A percentile compares a stretch with the other conserved stretches of the same genome.
These are phyloP conservation scores for Colletotrichum simmondsii DNA, from an alignment of 2,329 filamentous ascomycete genomes.

Conservation along the genomic window DNA sequence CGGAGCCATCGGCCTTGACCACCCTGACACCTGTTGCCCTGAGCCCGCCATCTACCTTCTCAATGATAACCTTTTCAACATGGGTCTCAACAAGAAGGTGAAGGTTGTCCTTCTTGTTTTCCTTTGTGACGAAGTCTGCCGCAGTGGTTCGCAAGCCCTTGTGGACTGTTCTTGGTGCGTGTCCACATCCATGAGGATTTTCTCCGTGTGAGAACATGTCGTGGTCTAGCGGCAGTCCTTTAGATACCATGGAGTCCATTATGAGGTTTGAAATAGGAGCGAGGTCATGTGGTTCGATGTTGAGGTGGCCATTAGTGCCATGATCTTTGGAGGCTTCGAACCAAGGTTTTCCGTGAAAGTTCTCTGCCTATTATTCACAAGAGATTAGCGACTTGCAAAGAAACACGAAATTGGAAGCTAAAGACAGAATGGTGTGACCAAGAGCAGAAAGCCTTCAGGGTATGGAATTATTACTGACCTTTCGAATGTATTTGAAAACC, in stretches of 20 bases:
- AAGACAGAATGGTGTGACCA: too few species aligned
- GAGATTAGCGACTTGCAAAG: background rate
- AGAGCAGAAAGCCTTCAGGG: background rate
- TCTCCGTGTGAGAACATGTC: slow-evolving; percentile 68
- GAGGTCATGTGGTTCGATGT: slow-evolving; percentile 67
- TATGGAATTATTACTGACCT: slow-evolving; percentile 45
- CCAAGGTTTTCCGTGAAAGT: slow-evolving; percentile 68
- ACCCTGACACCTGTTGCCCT: slow-evolving; percentile 55
- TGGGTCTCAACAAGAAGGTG: slow-evolving; percentile 58
- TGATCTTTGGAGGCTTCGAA: slow-evolving; percentile 62
- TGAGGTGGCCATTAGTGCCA: slow-evolving; percentile 61
- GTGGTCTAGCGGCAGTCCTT: slow-evolving; percentile 63
- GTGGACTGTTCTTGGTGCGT: slow-evolving; percentile 62
- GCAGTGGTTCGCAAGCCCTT: slow-evolving; percentile 63
- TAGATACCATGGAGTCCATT: slow-evolving; percentile 63
- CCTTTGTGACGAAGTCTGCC: slow-evolving; percentile 61
- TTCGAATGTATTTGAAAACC: slow-evolving; percentile 66
- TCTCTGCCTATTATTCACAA: slow-evolving; percentile 56
- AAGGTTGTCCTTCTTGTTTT: slow-evolving; percentile 53
- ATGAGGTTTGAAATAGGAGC: slow-evolving; percentile 68
- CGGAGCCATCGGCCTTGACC: slow-evolving; percentile 51
- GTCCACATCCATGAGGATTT: slow-evolving; percentile 65
- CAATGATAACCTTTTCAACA: slow-evolving; percentile 64
- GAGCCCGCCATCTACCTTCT: slow-evolving; percentile 42
- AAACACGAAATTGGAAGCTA: too few species aligned